Evolutionary conservation across 2,329 filamentous ascomycete genomes (phyloP), one percentile per base, ranked within the genome.

Genomic region (Neurospora sp.): DNA sequence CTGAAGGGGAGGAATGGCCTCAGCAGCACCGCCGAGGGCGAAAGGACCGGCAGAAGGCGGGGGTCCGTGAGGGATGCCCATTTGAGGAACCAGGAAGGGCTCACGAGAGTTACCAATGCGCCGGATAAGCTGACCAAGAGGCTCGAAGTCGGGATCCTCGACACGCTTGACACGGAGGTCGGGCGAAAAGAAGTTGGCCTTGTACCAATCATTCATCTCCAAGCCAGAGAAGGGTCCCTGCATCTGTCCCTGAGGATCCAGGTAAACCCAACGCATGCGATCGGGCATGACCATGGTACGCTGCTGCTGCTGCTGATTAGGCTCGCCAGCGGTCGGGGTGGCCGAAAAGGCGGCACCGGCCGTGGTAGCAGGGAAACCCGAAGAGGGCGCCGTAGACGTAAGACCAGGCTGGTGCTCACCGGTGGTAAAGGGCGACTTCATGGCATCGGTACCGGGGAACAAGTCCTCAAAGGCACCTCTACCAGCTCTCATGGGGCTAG

Each of bases 181-280:
- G 0, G 95, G 90, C 0, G 93, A 97, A 81, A 99, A 99, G 82
- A 98, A 99, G 66, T 95, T 94, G 43, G 94, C 95, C 79, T 98
- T 98, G 82, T 98, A 99, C 96, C 96, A 99, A 76, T 99, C 96
- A 75, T 99, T 96, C 96, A 99, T 99, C 80, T 99, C 96, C 67
- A 99, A 83, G 1, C 96, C 96, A 46, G 93, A 97, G 81, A 96
- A 99, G 0, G 96, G 96, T 0, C 96, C 96, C 78, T 99, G 96
- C 6, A 93, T 90, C 72, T 92, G 91, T 28, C 93, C 93, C 78
- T 97, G 92, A 5, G 96, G 96, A 78, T 99, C 96, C 68, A 96
- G 89, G 78, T 99, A 99, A 19, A 97, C 95, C 96, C 96, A 99
- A 76, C 95, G 87, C 93, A 99, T 99, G 15, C 96, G 87, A 79